Evolutionary conservation across 352 stramenopile species (phyloP).

Genomic region (Globisporangium irregulare): DNA sequence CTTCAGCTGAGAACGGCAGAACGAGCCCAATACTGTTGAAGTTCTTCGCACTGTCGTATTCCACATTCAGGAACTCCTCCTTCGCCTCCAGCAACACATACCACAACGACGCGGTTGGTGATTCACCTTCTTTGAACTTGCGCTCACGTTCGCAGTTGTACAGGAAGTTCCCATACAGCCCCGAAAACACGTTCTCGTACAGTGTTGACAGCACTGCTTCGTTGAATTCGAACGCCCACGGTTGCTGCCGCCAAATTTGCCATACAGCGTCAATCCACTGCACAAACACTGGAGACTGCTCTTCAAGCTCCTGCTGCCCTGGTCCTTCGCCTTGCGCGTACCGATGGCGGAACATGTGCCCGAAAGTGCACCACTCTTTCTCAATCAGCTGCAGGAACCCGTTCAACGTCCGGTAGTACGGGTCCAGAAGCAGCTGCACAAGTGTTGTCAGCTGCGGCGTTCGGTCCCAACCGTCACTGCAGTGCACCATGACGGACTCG

Average conservation of each 20-base stretch:
- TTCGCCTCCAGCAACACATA: slow-evolving; percentile 51
- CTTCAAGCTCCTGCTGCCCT: slow-evolving; percentile 92
- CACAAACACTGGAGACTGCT: slow-evolving; percentile 98
- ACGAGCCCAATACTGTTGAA: slow-evolving; percentile 83
- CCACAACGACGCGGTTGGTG: slow-evolving; percentile 74
- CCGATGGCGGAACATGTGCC: slow-evolving; percentile 97
- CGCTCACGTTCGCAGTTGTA: slow-evolving; percentile 94
- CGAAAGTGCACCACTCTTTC: slow-evolving; percentile 99
- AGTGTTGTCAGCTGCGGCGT: slow-evolving; percentile 95
- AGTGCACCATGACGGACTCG: slow-evolving; percentile 97
- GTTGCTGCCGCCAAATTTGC: slow-evolving; percentile 96
- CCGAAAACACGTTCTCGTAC: slow-evolving; percentile 96
- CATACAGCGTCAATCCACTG: slow-evolving; percentile 98
- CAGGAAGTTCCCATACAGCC: slow-evolving; percentile 96
- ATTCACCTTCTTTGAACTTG: slow-evolving; percentile 53
- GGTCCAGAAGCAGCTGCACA: slow-evolving; percentile 96
- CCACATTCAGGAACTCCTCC: slow-evolving; percentile 74
- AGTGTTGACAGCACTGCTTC: slow-evolving; percentile 88
- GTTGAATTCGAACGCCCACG: slow-evolving; percentile 99
- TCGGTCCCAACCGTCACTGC: slow-evolving; percentile 98
- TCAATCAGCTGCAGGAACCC: slow-evolving; percentile 96
- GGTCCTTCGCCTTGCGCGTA: slow-evolving; percentile 94
- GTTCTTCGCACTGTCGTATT: slow-evolving; percentile 84
- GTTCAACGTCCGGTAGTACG: slow-evolving; percentile 96
- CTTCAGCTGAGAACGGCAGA: slow-evolving; percentile 75